phyloP scores from a whole-genome alignment of 257 asterid genomes.

The Parsonsia alboflavescens region DNA sequence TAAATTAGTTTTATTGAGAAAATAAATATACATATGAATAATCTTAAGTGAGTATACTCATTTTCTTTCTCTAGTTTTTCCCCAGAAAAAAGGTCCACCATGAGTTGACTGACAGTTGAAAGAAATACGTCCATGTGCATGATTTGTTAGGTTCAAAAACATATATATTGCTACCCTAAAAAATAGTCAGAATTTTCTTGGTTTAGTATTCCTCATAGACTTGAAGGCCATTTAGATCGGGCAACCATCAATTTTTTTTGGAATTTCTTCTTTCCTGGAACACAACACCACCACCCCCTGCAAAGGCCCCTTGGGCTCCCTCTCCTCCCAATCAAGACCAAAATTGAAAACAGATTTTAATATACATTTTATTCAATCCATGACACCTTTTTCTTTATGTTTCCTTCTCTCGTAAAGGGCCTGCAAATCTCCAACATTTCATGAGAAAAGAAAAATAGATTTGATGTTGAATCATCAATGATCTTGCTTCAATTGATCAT shows the following conservation, averaged over 20 bases:
- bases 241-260: conserved; percentile 33
- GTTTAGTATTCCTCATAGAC: conserved; percentile 27
- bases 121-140: not conserved
- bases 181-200: not conserved
- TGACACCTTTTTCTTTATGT: not conserved
- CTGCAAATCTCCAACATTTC: too few species aligned
- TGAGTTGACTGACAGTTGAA: not conserved
- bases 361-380: not conserved
- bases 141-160: not conserved
- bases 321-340: not conserved
- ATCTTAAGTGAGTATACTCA: too few species aligned
- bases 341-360: not conserved
- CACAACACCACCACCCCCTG: not conserved
- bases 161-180: not conserved
- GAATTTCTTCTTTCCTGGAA: not conserved
- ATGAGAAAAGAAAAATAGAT: not conserved
- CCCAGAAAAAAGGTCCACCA: not conserved
- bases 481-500: not conserved
- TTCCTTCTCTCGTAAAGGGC: not conserved
- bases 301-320: not conserved
- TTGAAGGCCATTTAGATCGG: conserved; percentile 31
- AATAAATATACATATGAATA: too few species aligned
- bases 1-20: too few species aligned
- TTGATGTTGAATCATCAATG: not conserved
- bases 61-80: not conserved